Base-by-base conservation (phyloP, 257 asterid genomes). In the Datura wrightii region DNA sequence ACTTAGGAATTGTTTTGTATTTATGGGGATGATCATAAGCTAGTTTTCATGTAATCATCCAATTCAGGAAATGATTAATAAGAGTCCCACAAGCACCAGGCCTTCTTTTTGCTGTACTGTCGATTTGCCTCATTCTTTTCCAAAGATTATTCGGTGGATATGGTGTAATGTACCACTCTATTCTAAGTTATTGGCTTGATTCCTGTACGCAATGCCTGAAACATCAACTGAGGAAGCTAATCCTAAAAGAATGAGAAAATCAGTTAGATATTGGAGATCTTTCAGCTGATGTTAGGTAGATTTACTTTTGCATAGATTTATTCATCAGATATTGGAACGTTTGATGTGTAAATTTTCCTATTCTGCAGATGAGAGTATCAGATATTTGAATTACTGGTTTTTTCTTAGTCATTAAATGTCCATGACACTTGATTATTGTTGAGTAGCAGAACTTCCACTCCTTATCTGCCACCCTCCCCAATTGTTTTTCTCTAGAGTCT, bases 401-500 rank as follows among this genome's bases (percentile, higher is more conserved):
- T 65, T 44, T 72, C 80, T 72, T 72, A 72, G 58, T 19, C 58
- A 44, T 1, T 19, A 44, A 15, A n/a, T 44, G 39, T 18, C 41
- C 39, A 72, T 44, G 80, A 44, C 58, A 72, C 58, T 72, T 72
- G 39, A 44, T 44, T 44, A 19, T 19, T 72, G 58, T 44, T 72
- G 80, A 72, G 36, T 44, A 72, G n/a, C 58, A 72, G 39, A 72
- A 44, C 56, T 72, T 72, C 39, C 41, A 72, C 36, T 70, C 34
- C 78, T 11, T 69, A 18, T 18, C 36, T 41, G 54, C 16, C 41
- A 44, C 80, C 39, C 6, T n/a, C 6, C 10, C 56, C 56, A 46
- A 44, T 44, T 72, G 56, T 72, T 72, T 18, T n/a, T 42, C 79
- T 71, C 58, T 5, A 2, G 11, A 71, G 55, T 71, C 58, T 5